A percentile compares a stretch with the other conserved stretches of the same genome.
Evolutionary conservation across 1,139 yeast species (phyloP).

Genomic region (Lizanozyma gosingica): DNA sequence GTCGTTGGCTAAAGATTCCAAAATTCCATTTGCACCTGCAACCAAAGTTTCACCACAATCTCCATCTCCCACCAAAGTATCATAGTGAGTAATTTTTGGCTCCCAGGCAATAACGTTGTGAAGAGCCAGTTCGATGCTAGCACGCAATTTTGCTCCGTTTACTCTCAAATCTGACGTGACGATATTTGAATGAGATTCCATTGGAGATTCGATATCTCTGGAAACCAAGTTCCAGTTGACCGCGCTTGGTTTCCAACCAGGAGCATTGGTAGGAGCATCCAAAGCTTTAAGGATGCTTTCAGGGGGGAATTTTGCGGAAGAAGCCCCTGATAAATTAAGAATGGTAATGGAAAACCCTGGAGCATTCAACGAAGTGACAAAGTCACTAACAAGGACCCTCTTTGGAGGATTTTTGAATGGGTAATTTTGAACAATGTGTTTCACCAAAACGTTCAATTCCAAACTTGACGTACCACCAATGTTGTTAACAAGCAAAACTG

Average conservation of each 20-base stretch:
- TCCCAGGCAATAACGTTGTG: constrained; percentile 45
- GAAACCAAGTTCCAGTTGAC: constrained; percentile 18
- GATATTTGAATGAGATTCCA: constrained; percentile 9
- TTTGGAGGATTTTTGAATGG: constrained; percentile 46
- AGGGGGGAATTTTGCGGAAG: constrained; percentile 17
- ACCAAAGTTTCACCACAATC: constrained; percentile 92
- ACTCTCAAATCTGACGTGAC: constrained; percentile 30
- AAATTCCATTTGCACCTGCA: constrained; percentile 69
- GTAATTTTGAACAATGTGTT: constrained; percentile 35
- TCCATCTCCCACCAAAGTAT: constrained; percentile 91
- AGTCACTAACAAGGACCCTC: constrained; percentile 62
- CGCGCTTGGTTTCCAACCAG: constrained; percentile 58
- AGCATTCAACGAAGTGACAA: constrained; percentile 80
- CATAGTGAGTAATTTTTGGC: constrained; percentile 76
- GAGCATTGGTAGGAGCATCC: constrained; percentile 67
- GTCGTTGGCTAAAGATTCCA: constrained; percentile 40
- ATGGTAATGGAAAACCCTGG: constrained; percentile 86
- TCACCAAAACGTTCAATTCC: constrained; percentile 45
- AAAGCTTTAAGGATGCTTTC: constrained; percentile 35
- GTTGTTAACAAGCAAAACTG: constrained; percentile 64
- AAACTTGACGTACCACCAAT: constrained; percentile 80
- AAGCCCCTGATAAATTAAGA: constrained; percentile 50
- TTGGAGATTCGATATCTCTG: constrained; percentile 23
- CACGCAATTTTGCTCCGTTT: constrained; percentile 29
- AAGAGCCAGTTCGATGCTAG: constrained; percentile 42